Base-by-base conservation (phyloP, 1,284 basidiomycete species). In the Rhodotorula sp. region DNA sequence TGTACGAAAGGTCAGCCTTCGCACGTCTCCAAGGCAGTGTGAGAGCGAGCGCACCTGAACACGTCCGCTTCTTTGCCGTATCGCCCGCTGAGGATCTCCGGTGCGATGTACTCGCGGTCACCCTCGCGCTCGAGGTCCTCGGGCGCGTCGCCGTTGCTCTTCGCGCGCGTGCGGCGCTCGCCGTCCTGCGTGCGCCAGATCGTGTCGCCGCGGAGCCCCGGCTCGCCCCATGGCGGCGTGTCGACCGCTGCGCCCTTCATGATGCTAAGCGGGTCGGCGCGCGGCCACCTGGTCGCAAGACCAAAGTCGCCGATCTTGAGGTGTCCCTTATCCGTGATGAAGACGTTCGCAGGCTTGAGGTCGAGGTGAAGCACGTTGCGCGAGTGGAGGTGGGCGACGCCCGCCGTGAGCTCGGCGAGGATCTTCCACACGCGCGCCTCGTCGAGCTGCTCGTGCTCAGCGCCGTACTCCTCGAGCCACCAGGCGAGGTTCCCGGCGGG, bases 241-340 rank as follows among this genome's bases (percentile, higher is more conserved):
- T 65, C 41, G 17, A 79, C 71, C 15, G 71, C 74, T 0, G 78
- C 78, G 22, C 77, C 77, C 36, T 71, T 67, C 15, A 79, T 57
- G 29, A 79, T 76, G 61, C 65, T 71, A 9, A 75, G 32, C 29
- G 74, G 65, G 44, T 74, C 75, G 9, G 65, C 54, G 13, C 77
- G 61, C 7, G 80, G 79, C 79, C 79, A 80, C 22, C 79, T 63
- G 27, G 76, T 79, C 12, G 94, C 94, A 86, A 97, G 90, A n/a
- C 97, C 97, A 85, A 99, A 99, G 82, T 99, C 97, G 25, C 94
- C 94, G 80, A 99, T 95, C 85, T 95, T 97, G 83, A 99, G 90
- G 39, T 91, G 88, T 12, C 96, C 96, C 70, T 90, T 87, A 36
- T 87, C 86, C 6, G 93, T 94, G 77, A 99, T 87, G 80, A 99